Percentiles rank a stretch among this genome's conserved stretches.
These are phyloP conservation scores for Hypoxylon perforatum DNA, from an alignment of 495 filamentous ascomycete genomes.

Conservation along the genomic window DNA sequence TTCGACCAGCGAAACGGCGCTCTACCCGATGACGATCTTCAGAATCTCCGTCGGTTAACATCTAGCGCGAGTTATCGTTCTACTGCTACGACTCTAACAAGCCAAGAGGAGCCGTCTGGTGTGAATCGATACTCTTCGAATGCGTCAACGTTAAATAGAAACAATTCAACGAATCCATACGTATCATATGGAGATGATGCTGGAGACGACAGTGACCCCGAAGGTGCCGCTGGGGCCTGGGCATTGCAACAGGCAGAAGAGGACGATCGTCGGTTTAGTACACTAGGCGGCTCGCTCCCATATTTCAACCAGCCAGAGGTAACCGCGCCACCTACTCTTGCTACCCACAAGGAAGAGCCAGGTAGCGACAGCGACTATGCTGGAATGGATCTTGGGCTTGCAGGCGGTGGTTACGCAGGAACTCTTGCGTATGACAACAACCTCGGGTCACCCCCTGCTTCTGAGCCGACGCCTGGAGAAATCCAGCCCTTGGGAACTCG, in stretches of 20 bases:
- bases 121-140: slow-evolving; percentile 59
- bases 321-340: slow-evolving; percentile 46
- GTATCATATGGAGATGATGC: slow-evolving; percentile 51
- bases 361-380: slow-evolving; percentile 78
- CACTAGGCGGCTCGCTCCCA: slow-evolving; percentile 33
- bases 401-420: slow-evolving; percentile 79
- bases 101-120: slow-evolving; percentile 43
- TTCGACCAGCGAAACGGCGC: slow-evolving; percentile 53
- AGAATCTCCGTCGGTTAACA: slow-evolving; percentile 53
- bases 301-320: slow-evolving; percentile 53
- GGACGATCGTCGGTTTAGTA: slow-evolving; percentile 76
- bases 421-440: slow-evolving; percentile 79
- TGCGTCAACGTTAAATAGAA: slow-evolving; percentile 59
- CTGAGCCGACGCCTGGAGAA: slow-evolving; percentile 41
- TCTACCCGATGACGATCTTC: slow-evolving; percentile 54
- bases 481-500: slow-evolving; percentile 47
- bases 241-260: slow-evolving; percentile 88
- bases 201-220: slow-evolving; percentile 84
- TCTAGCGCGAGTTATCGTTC: slow-evolving; percentile 57
- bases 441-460: slow-evolving; percentile 51
- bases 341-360: slow-evolving; percentile 57
- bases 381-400: slow-evolving; percentile 75
- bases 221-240: slow-evolving; percentile 85
- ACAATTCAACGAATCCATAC: slow-evolving; percentile 47
- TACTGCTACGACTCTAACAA: slow-evolving; percentile 57